phyloP scores from a whole-genome alignment of 345 rosid species.

The Eucalyptus pauciflora region DNA sequence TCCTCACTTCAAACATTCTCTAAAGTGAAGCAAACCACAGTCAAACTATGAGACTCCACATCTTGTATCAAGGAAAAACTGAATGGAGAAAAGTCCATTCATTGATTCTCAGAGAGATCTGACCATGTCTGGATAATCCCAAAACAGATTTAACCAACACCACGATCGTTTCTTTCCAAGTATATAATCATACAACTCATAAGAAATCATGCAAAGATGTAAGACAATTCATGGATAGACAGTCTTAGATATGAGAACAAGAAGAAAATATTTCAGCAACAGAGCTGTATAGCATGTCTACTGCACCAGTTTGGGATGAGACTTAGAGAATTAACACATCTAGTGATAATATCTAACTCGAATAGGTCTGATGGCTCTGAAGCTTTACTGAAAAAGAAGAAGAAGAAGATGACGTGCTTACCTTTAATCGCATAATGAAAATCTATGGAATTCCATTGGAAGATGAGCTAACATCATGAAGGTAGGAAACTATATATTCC shows the following conservation, averaged over 20 bases:
- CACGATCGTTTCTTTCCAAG: background rate
- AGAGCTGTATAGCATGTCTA: background rate
- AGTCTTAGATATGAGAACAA: background rate
- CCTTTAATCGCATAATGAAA: background rate
- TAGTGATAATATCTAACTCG: background rate
- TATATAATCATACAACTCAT: background rate
- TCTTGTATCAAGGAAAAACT: background rate
- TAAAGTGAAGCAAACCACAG: background rate
- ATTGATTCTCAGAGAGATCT: background rate
- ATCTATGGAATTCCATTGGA: background rate
- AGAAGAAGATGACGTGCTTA: background rate
- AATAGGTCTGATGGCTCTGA: background rate
- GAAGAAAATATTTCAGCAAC: background rate
- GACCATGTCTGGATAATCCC: background rate
- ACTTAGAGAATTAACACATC: background rate
- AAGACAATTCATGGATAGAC: background rate
- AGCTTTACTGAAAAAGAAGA: background rate
- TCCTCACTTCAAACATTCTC: background rate
- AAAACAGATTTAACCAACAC: background rate
- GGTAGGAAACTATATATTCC: background rate
- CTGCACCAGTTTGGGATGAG: background rate
- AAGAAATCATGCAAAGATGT: background rate
- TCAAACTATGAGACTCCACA: background rate
- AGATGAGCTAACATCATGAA: background rate
- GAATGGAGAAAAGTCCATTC: background rate